Evolutionary conservation across 2,329 filamentous ascomycete species (phyloP).

Genomic region (Chrysoporthe puriensis): DNA sequence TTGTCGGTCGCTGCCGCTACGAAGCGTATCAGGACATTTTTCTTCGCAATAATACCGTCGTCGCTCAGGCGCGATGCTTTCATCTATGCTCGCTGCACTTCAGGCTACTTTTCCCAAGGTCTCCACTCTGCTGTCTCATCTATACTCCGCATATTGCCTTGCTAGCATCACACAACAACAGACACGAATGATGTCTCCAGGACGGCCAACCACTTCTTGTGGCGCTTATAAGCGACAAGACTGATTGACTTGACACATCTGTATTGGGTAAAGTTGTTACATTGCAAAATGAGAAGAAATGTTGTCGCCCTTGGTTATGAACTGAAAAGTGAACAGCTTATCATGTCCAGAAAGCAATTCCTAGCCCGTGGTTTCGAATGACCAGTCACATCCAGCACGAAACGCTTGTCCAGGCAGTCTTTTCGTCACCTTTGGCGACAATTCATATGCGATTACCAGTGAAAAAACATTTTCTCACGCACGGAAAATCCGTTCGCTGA

Average conservation of each 20-base stretch:
- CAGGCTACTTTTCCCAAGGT: background rate
- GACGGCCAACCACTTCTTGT: too few species aligned
- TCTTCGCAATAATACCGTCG: too few species aligned
- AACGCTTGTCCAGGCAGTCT: background rate
- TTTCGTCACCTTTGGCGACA: background rate
- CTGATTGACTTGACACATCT: background rate
- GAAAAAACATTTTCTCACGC: background rate
- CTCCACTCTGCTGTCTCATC: background rate
- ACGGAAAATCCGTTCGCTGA: background rate
- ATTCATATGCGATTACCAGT: background rate
- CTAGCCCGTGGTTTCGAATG: background rate
- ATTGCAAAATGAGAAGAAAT: background rate
- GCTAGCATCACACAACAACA: background rate
- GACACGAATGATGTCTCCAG: too few species aligned
- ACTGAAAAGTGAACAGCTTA: background rate
- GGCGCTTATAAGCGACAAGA: background rate
- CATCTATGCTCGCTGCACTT: background rate
- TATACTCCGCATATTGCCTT: background rate
- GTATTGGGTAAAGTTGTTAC: background rate
- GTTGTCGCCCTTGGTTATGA: background rate
- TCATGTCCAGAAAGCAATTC: background rate
- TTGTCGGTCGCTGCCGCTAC: too few species aligned
- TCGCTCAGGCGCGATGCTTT: too few species aligned
- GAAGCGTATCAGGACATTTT: too few species aligned
- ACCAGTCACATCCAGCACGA: background rate